Base-by-base conservation (phyloP, 1,284 basidiomycete species). In the Phellopilus nigrolimitatus region DNA sequence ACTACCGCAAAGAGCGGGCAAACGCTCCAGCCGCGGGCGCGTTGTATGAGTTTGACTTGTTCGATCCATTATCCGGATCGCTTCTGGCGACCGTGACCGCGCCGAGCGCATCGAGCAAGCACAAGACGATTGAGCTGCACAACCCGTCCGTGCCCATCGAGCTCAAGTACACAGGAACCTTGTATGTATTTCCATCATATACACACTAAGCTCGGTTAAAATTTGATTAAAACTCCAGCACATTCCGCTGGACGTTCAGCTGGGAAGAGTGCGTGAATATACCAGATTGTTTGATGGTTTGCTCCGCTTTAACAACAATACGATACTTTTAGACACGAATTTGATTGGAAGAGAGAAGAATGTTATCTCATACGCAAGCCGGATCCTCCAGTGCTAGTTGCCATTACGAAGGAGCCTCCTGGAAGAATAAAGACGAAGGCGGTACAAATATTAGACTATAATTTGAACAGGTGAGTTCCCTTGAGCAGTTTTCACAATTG, bases 381-480 rank as follows among this genome's bases (percentile, higher is more conserved):
- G 3, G 89, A 93, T 59, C 90, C 89, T 3, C 83, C 85, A 8
- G 87, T 93, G 1, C 75, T 91, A 2, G 82, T 91, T 9, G 88
- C 88, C 0, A 73, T 88, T 24, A 88, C 85, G 12, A 90, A 85
- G 62, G 85, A 88, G 47, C 78, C 83, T 0, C 71, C 79, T 3
- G 83, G 82, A 5, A 75, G 80, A 31, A 69, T 84, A 41, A 84
- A 79, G 60, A 81, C 83, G 1, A 69, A 76, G 0, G 73, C 81
- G 0, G 71, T 91, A n/a, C 88, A 91, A 62, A 78, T 92, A n/a
- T 71, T 92, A 13, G 88, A 92, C 64, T 92, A 92, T 61, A 92
- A 92, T 45, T 33, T 54, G 6, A 79, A 88, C 58, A 71, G 88
- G 80, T 82, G 57, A 43, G 70, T 59, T 17, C 3, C n/a, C n/a